Conservation (phyloP, 768 basidiomycete genomes). For the Auriscalpium vulgare region DNA sequence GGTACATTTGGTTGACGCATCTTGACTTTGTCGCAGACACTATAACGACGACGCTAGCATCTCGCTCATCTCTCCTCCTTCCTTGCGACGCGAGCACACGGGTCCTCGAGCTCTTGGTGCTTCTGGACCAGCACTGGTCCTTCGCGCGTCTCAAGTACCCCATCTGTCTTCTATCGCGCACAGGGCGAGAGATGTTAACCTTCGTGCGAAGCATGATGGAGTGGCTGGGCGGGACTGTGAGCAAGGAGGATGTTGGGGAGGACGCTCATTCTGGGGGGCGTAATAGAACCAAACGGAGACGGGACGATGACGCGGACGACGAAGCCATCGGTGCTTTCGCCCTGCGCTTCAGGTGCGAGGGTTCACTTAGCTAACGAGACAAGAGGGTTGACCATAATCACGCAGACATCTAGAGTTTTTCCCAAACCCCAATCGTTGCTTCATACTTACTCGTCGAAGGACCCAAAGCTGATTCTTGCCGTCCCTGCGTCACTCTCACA, state of each 20-base stretch:
- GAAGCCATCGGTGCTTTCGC: slow-evolving; percentile 81
- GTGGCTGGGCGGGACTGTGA: slow-evolving; percentile 94
- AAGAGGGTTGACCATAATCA: background rate
- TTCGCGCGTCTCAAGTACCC: slow-evolving; percentile 79
- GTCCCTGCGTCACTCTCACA: slow-evolving; percentile 91
- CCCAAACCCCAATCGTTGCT: slow-evolving; percentile 68
- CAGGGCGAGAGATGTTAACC: slow-evolving; percentile 87
- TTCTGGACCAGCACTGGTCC: slow-evolving; percentile 97
- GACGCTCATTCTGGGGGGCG: slow-evolving; percentile 41
- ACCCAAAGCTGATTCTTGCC: slow-evolving; percentile 90
- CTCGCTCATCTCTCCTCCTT: slow-evolving; percentile 75
- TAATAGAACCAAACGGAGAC: slow-evolving; percentile 38
- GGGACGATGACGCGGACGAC: slow-evolving; percentile 51
- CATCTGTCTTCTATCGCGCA: slow-evolving; percentile 88
- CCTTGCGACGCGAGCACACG: slow-evolving; percentile 93
- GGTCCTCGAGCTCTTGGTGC: slow-evolving; percentile 89
- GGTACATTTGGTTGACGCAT: background rate
- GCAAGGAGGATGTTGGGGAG: slow-evolving; percentile 85
- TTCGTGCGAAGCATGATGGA: slow-evolving; percentile 98
- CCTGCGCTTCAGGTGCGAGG: slow-evolving; percentile 77
- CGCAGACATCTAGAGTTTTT: slow-evolving; percentile 88
- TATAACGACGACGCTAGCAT: slow-evolving; percentile 78
- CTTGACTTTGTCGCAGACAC: slow-evolving; percentile 47
- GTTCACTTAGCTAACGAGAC: background rate
- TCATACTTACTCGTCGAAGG: slow-evolving; percentile 75